Evolutionary conservation across 768 basidiomycete species (phyloP), one percentile per base, ranked within the genome.

Genomic region (Xerocomus brunneocitrinus): DNA sequence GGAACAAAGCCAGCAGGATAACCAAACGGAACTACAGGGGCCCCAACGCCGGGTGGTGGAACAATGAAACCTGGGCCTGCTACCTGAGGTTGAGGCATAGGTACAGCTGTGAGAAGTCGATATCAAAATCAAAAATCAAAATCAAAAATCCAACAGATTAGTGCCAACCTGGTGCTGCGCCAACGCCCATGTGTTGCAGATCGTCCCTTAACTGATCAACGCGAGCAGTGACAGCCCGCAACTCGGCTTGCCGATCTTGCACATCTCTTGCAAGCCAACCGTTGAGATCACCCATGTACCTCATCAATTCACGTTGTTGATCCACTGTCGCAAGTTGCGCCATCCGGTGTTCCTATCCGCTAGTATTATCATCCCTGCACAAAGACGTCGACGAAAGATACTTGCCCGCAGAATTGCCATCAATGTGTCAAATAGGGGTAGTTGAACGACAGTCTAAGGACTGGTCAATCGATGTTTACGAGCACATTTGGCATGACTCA

Each of bases 231-330:
- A 93, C 80, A 8, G 79, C 81, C 16, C 77, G 77, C 36, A 92
- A 70, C 63, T 91, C 90, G 4, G 79, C 75, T 56, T 89, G 89
- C 24, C 91, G 83, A 67, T 91, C 88, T 43, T 78, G 76, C 0
- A 90, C 88, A 65, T 93, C 91, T 32, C 83, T 79, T 52, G 78
- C 83, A 14, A 93, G 72, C 91, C 91, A 93, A 32, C 81, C 78
- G 57, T 92, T 93, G 31, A 92, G 71, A 2, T 76, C 79, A 45
- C 79, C 64, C 80, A 93, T 84, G 59, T 93, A 91, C 49, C 85
- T 74, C 80, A 89, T 89, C 47, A 90, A 71, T 64, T 88, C 87
- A 36, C 87, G 78, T 58, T 89, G 88, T 62, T 91, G 88, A 44
- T 87, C 84, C 13, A 90, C 79, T 27, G 86, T 85, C 0, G 87